These are phyloP conservation scores for Talaromyces sp. DNA, from an alignment of 2,329 filamentous ascomycete species.

Conservation along the genomic window DNA sequence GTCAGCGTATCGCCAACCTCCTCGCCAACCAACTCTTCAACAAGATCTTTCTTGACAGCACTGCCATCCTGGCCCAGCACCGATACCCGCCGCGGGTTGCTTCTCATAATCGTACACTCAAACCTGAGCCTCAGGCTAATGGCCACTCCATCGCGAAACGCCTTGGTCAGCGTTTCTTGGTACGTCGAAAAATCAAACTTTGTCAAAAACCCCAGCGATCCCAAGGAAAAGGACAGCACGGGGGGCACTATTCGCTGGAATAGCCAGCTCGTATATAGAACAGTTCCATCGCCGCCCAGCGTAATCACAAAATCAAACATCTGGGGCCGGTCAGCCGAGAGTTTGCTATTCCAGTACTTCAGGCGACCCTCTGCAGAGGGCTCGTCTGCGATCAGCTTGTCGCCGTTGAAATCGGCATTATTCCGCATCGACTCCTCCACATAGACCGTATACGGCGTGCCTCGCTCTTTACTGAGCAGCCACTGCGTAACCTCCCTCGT, in stretches of 20 bases:
- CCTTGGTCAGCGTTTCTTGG: constrained; percentile 60
- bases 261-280: constrained; percentile 92
- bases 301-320: constrained; percentile 92
- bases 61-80: constrained; percentile 8
- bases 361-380: constrained; percentile 55
- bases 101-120: constrained; percentile 87
- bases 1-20: constrained; percentile 79
- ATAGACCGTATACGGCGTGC: constrained; percentile 68
- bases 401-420: constrained; percentile 67
- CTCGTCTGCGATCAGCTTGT: constrained; percentile 62
- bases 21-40: constrained; percentile 85
- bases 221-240: constrained; percentile 83
- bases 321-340: constrained; percentile 74
- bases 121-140: constrained; percentile 85
- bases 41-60: constrained; percentile 57
- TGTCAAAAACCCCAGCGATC: constrained; percentile 89
- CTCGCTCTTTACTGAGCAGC: constrained; percentile 67
- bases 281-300: constrained; percentile 91
- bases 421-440: constrained; percentile 71
- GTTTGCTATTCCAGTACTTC: constrained; percentile 75
- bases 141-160: constrained; percentile 78
- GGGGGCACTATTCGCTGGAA: constrained; percentile 95
- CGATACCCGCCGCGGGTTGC: constrained; percentile 28
- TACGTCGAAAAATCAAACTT: constrained; percentile 89
- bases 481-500: constrained; percentile 74